These are phyloP conservation scores for Astrothelium subdiscretum DNA, from an alignment of 495 filamentous ascomycete species.

Conservation along the genomic window DNA sequence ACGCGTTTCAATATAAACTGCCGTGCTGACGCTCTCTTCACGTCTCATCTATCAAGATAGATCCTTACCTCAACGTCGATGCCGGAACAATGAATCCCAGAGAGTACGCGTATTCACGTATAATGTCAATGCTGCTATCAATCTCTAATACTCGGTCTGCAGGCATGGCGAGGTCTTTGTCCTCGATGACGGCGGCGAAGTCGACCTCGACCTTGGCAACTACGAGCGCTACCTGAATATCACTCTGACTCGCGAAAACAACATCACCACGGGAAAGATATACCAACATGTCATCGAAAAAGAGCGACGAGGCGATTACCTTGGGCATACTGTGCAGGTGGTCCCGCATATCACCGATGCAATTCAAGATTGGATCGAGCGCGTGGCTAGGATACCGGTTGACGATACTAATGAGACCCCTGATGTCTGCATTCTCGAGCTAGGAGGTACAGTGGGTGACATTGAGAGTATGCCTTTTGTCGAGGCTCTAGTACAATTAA, in stretches of 20 bases:
- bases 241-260: slow-evolving; percentile 65
- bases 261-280: slow-evolving; percentile 94
- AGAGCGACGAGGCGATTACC: slow-evolving; percentile 72
- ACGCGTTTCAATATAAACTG: slow-evolving; percentile 9
- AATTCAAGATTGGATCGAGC: slow-evolving; percentile 86
- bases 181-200: slow-evolving; percentile 65
- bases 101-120: slow-evolving; percentile 43
- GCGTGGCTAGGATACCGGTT: slow-evolving; percentile 75
- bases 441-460: slow-evolving; percentile 76
- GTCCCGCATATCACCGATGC: slow-evolving; percentile 85
- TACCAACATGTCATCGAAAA: slow-evolving; percentile 75
- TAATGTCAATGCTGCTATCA: neutral
- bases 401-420: slow-evolving; percentile 73
- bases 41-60: slow-evolving; percentile 63
- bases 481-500: slow-evolving; percentile 71
- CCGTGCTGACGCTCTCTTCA: slow-evolving; percentile 29
- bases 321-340: slow-evolving; percentile 87
- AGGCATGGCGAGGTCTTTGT: slow-evolving; percentile 69
- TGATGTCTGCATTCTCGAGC: slow-evolving; percentile 84
- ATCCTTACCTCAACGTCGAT: slow-evolving; percentile 79
- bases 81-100: slow-evolving; percentile 71
- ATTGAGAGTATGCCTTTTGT: slow-evolving; percentile 88
- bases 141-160: neutral
- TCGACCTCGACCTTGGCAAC: slow-evolving; percentile 90
- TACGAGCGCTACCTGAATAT: slow-evolving; percentile 77